A percentile compares a stretch with the other conserved stretches of the same genome.
These are phyloP conservation scores for Termitomyces sp. DNA, from an alignment of 768 basidiomycete genomes.

Conservation along the genomic window DNA sequence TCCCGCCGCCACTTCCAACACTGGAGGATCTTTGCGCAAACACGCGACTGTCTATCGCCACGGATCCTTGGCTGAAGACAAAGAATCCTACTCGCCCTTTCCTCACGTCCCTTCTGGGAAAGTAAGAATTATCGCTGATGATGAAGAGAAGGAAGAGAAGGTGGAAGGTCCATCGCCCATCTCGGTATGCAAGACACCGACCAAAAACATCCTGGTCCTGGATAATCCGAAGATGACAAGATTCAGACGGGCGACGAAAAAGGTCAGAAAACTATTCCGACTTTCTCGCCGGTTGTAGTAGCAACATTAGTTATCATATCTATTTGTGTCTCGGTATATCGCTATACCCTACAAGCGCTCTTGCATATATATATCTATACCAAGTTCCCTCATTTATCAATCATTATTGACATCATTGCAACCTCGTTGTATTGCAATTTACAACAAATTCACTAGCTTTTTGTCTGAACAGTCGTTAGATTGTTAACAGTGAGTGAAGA, in stretches of 20 bases:
- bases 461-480: no score
- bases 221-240: background rate
- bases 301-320: no score
- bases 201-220: background rate
- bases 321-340: no score
- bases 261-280: background rate
- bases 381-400: no score
- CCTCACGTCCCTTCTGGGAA: slow-evolving; percentile 2
- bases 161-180: background rate
- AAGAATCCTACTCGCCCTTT: slow-evolving; percentile 1
- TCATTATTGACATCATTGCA: no score
- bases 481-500: no score
- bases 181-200: background rate
- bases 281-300: background rate
- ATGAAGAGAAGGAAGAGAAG: background rate
- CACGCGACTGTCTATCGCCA: background rate
- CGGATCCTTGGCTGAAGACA: slow-evolving; percentile 1
- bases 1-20: background rate
- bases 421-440: no score
- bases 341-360: no score
- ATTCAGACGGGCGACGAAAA: background rate
- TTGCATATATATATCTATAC: no score
- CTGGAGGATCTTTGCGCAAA: background rate
- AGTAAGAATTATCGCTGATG: background rate
- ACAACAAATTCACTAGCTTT: no score